Percentiles rank a stretch among this genome's conserved stretches.
Evolutionary conservation across 345 rosid species (phyloP).

Genomic region (Sonneratia alba): DNA sequence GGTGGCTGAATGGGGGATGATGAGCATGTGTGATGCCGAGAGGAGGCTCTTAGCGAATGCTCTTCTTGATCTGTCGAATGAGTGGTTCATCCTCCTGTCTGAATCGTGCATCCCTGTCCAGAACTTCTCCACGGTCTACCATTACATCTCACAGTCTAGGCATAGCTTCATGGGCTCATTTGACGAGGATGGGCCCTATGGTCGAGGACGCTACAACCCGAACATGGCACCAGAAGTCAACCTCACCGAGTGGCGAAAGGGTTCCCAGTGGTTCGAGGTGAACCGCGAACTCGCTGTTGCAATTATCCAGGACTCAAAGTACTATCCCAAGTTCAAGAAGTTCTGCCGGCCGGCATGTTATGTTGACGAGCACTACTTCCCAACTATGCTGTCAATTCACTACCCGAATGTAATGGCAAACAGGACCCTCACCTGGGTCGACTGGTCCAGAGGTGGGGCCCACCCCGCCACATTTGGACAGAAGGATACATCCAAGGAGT

Average conservation of each 20-base stretch:
- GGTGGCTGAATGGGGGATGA: slow-evolving; percentile 83
- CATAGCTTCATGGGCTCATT: slow-evolving; percentile 72
- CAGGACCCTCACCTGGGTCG: slow-evolving; percentile 69
- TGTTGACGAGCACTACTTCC: slow-evolving; percentile 90
- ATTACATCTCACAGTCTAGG: slow-evolving; percentile 47
- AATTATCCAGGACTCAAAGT: slow-evolving; percentile 49
- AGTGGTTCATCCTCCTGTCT: slow-evolving; percentile 79
- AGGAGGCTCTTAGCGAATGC: slow-evolving; percentile 86
- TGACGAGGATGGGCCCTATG: slow-evolving; percentile 67
- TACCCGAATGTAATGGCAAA: slow-evolving; percentile 56
- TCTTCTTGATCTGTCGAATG: slow-evolving; percentile 73
- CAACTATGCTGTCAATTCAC: slow-evolving; percentile 67
- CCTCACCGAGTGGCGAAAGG: slow-evolving; percentile 82
- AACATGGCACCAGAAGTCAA: slow-evolving; percentile 62
- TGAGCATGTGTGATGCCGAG: slow-evolving; percentile 95
- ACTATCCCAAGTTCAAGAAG: slow-evolving; percentile 68
- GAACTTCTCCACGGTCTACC: slow-evolving; percentile 52
- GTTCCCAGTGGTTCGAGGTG: slow-evolving; percentile 90
- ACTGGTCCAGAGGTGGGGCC: slow-evolving; percentile 92
- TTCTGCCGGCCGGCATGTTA: slow-evolving; percentile 69
- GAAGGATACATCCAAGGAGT: slow-evolving; percentile 42
- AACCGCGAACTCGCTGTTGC: slow-evolving; percentile 52
- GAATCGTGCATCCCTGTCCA: slow-evolving; percentile 87
- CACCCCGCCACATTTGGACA: slow-evolving; percentile 78
- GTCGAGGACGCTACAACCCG: slow-evolving; percentile 64